Evolutionary conservation across 164 flowering plant genomes (phyloP), one percentile per base, ranked within the genome.

Genomic region (Litsea cubeba): DNA sequence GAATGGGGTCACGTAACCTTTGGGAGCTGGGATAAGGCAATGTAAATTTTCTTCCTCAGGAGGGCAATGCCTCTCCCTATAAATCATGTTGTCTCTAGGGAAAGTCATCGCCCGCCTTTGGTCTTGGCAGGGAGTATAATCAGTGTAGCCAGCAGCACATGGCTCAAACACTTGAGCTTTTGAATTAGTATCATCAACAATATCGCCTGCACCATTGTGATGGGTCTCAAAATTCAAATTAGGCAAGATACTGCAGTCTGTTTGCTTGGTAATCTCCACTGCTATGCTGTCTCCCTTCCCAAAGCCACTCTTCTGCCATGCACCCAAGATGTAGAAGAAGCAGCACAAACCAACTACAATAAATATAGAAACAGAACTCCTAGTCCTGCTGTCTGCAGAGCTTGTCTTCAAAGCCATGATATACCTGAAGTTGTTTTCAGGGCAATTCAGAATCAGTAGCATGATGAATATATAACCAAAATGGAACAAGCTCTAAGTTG

Each of bases 281-380:
- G 97, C 94, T 80, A 91, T 88, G 72, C 87, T 86, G 72, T 91
- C 98, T 68, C 94, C 98, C 82, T 94, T 94, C 18, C 97, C 97
- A 77, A 91, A 94, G 5, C 95, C 98, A 83, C 97, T 94, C 75
- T 89, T 90, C 74, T 94, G 97, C 98, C 98, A 94, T 30, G 94
- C 95, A n/a, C 98, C 98, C 81, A 94, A 78, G 73, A 90, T 82
- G 76, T 91, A 94, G 76, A 94, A 94, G 81, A 91, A 91, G 78
- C 93, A 89, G 76, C 98, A 94, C 74, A 94, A 74, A 40, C 97
- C 98, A 74, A 84, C 85, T 30, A 92, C 90, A 64, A 94, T 87
- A 57, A 90, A 85, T 62, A 94, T 88, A 25, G 89, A 89, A 14
- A 94, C 71, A 7, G 95, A 88, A 76, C 90, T 87, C 78, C 95